Conservation (phyloP, 2,329 filamentous ascomycete species). For the Arthrobotrys entomopaga region DNA sequence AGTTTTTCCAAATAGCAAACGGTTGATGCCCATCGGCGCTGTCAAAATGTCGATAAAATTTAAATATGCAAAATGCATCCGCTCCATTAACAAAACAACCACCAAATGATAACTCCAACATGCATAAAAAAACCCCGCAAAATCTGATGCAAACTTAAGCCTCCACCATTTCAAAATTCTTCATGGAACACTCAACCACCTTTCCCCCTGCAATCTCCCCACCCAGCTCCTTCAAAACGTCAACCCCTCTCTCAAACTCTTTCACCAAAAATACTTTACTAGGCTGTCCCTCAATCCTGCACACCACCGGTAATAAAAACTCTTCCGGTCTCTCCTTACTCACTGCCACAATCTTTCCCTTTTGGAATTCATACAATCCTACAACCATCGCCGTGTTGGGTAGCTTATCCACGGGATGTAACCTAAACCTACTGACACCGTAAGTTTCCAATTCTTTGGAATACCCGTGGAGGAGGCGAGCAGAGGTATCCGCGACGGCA, state of each 20-base stretch:
- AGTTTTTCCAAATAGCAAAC: too few species aligned
- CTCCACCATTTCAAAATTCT: conserved; percentile 35
- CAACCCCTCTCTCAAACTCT: conserved; percentile 22
- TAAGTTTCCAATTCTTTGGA: conserved; percentile 24
- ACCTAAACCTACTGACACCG: conserved; percentile 36
- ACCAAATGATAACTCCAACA: neutral
- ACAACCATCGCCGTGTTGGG: conserved; percentile 33
- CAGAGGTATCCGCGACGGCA: conserved; percentile 23
- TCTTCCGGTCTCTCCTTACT: neutral
- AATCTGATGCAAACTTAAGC: conserved; percentile 5
- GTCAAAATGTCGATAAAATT: neutral
- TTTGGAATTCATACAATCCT: conserved; percentile 33
- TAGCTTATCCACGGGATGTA: conserved; percentile 23
- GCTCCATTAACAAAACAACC: conserved; percentile 2
- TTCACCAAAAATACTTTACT: conserved; percentile 43
- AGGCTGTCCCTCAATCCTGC: conserved; percentile 24
- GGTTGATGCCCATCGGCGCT: too few species aligned
- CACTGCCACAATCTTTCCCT: conserved; percentile 28
- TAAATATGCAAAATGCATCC: conserved; percentile 4
- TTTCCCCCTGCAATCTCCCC: conserved; percentile 23
- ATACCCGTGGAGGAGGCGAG: conserved; percentile 29
- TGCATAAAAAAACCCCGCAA: neutral
- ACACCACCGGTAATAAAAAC: conserved; percentile 31
- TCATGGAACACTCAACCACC: conserved; percentile 37
- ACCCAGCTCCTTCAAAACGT: conserved; percentile 16